Evolutionary conservation across 78 protist genomes (phyloP), one percentile per base, ranked within the genome.

Genomic region (Paratrimastix pyriformis): DNA sequence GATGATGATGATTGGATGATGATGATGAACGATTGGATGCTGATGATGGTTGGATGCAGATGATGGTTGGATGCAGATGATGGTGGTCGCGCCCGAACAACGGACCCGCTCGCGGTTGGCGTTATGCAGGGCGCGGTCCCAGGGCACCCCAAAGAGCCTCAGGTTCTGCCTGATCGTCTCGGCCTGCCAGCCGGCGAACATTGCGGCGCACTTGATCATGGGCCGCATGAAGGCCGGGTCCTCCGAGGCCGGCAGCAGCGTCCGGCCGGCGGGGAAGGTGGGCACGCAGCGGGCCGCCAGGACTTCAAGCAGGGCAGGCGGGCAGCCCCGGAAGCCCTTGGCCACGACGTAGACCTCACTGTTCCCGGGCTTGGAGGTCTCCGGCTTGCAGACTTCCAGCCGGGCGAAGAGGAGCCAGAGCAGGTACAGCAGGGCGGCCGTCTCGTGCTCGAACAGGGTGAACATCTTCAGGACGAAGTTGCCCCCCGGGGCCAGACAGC

Each of bases 381-480:
- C 66, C 0, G 84, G 84, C 68, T 79, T 79, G 29, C 42, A 46
- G 30, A 79, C n/a, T 0, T 13, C 29, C 24, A 52, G 30, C 46
- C 38, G 2, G 11, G 38, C 64, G 26, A 79, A 79, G 40, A 52
- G 39, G n/a, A 29, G 1, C 37, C 52, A 1, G 18, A 72, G 26
- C 0, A 79, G 42, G 54, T 72, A 65, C 21, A 62, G 4, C 35
- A 73, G 75, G 13, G 38, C 0, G 6, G 65, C 7, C 43, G 74
- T 54, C 9, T 35, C 1, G 32, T 60, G 64, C 39, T 79, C 84
- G 60, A 71, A 65, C 29, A 72, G 44, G 5, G 77, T 79, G 43
- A 72, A 79, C 72, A 65, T 50, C 74, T 77, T 79, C 50, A 79
- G 58, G 37, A 79, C 75, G 2, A 73, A 6, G 62, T 24, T 26